phyloP scores from a whole-genome alignment of 148 eudicot species.

The Polygonum aviculare region DNA sequence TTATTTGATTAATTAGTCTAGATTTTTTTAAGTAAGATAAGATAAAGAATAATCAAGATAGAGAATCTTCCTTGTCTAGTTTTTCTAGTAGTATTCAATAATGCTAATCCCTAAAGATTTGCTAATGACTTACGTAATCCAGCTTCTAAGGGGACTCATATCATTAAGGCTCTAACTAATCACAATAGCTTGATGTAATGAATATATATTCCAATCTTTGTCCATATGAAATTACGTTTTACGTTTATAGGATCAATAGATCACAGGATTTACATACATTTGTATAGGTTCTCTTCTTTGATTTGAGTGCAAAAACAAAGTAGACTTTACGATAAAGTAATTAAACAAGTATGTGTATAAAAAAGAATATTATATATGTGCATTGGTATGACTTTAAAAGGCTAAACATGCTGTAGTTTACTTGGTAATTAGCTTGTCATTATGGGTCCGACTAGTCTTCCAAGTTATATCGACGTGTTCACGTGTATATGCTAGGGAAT shows the following conservation, averaged over 20 bases:
- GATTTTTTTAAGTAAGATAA: too few relatives aligned
- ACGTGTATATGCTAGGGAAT: not conserved
- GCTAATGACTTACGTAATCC: not conserved
- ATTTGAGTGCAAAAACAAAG: not conserved
- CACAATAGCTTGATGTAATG: too few relatives aligned
- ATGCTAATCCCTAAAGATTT: not conserved
- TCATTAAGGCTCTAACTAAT: not conserved
- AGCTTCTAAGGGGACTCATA: not conserved
- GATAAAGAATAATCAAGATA: not conserved
- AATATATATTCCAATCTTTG: too few relatives aligned
- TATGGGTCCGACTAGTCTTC: not conserved
- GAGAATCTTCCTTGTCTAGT: not conserved
- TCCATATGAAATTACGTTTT: too few relatives aligned
- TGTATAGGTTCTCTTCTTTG: not conserved
- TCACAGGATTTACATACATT: not conserved
- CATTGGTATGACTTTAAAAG: too few relatives aligned
- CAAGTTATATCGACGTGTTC: not conserved
- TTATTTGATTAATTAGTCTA: too few relatives aligned
- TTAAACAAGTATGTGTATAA: too few relatives aligned
- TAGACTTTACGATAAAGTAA: not conserved
- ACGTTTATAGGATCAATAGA: too few relatives aligned
- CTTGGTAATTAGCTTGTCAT: not conserved
- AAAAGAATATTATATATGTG: too few relatives aligned
- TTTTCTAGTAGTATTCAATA: not conserved
- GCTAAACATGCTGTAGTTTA: too few relatives aligned